Evolutionary conservation across 768 basidiomycete genomes (phyloP), one percentile per base, ranked within the genome.

Genomic region (Lactifluus echinatus): DNA sequence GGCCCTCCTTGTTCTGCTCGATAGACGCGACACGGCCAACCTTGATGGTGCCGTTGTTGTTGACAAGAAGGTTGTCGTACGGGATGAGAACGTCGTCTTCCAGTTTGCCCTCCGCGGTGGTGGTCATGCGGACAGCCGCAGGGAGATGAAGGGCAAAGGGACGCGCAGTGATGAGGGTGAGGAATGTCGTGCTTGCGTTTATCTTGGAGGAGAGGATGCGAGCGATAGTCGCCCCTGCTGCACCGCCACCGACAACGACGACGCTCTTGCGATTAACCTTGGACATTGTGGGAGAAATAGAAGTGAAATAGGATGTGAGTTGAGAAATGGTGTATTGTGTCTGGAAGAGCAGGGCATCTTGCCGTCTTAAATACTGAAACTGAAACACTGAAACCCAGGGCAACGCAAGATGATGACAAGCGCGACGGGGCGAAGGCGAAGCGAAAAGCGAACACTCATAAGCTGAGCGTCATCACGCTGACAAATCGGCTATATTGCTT

Each of bases 111-210:
- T 72, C 68, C 0, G 68, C 62, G 12, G 79, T 73, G 53, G 81
- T 79, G 49, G 78, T 63, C 66, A 83, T 74, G 47, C 87, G 81
- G 1, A 81, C 68, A 50, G 72, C 63, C 0, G 80, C 76, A 12
- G 80, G 72, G 17, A 79, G 73, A 61, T 78, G 69, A 4, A 81
- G 66, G 58, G 72, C 73, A 65, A 76, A 83, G 2, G 81, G 72
- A 1, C 76, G 76, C 0, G 77, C 66, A 42, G 74, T 77, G 59
- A 89, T 70, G 59, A 87, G 75, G 56, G 81, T 69, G 56, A 88
- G 65, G 58, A 75, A 74, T 68, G 79, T 75, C 34, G 73, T 73
- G 8, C 69, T 65, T 0, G 75, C 55, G 66, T 81, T 73, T 60
- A 87, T 75, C 40, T 73, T 75, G 10, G 72, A 66, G 3, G 81